Evolutionary conservation across 148 eudicot species (phyloP).

Genomic region (Rhododendron simsii): DNA sequence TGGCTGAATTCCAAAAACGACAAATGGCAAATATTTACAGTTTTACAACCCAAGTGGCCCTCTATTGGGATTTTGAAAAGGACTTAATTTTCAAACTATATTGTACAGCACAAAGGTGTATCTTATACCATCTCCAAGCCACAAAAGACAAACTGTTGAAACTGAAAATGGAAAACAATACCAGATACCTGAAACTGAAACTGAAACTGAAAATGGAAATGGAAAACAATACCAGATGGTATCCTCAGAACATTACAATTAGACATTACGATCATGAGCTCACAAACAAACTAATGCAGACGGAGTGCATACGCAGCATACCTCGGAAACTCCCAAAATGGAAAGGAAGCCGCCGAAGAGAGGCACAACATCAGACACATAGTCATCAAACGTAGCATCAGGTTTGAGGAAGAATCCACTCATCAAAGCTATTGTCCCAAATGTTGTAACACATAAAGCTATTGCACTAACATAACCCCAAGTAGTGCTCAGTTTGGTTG

Average conservation of each 20-base stretch:
- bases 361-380: slow-evolving; percentile 72
- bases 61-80: background rate
- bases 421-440: slow-evolving; percentile 85
- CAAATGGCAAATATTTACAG: background rate
- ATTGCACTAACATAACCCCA: slow-evolving; percentile 86
- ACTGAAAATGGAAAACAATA: background rate
- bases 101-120: background rate
- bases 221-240: background rate
- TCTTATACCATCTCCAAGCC: background rate
- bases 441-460: slow-evolving; percentile 71
- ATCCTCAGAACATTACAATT: background rate
- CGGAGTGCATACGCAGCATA: slow-evolving; percentile 11
- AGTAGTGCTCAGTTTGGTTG: slow-evolving; percentile 70
- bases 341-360: slow-evolving; percentile 88
- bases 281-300: background rate
- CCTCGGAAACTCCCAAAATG: slow-evolving; percentile 96
- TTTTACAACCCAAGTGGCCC: background rate
- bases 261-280: background rate
- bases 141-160: background rate
- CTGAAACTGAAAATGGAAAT: background rate
- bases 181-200: too few relatives aligned
- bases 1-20: background rate
- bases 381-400: slow-evolving; percentile 77
- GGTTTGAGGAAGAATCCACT: slow-evolving; percentile 97
- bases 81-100: background rate